Base-by-base conservation (phyloP, 202 grass and related monocot genomes). In the Schoenoplectus triqueter region DNA sequence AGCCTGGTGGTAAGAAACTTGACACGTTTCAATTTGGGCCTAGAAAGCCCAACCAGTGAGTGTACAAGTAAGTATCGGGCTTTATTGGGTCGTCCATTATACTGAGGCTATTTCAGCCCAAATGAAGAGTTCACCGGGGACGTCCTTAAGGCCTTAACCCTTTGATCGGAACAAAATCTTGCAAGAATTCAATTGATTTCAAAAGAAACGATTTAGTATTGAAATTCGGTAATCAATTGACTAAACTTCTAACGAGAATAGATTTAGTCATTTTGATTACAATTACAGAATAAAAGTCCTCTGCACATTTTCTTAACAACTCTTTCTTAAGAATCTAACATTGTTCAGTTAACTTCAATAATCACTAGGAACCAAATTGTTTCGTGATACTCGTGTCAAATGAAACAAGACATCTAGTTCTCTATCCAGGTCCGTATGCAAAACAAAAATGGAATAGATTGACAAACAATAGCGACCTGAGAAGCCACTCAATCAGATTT, bases 401-500 rank as follows among this genome's bases (percentile, higher is more conserved):
- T 31, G 31, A 31, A 31, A 31, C 31, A 31, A 31, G 31, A 31
- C 31, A 31, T 31, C 31, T 31, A 31, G 31, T 31, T 31, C 31
- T 31, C 31, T 31, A 31, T 31, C 31, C 31, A 31, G 31, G 1
- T 31, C 31, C 31, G 31, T 31, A 31, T 78, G 54, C 54, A 57
- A 57, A 10, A 78, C 1, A 41, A 42, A 60, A 18, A 60, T 79
- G 52, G 18, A 78, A 76, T 15, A 15, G 73, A 59, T 78, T 44
- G 31, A 78, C 54, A 60, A 61, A 78, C 7, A 17, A 61, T 31
- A 60, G 8, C n/a, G 54, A 61, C 13, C 14, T 4, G 56, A 42
- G 13, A 17, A 61, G 48, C 31, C 3, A 61, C 39, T 79, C 39
- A 79, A 76, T 73, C 73, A 45, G 70, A 45, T 69, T 66, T 83